Evolutionary conservation across 306 rosid species (phyloP).

Genomic region (Prinsepia uniflora): DNA sequence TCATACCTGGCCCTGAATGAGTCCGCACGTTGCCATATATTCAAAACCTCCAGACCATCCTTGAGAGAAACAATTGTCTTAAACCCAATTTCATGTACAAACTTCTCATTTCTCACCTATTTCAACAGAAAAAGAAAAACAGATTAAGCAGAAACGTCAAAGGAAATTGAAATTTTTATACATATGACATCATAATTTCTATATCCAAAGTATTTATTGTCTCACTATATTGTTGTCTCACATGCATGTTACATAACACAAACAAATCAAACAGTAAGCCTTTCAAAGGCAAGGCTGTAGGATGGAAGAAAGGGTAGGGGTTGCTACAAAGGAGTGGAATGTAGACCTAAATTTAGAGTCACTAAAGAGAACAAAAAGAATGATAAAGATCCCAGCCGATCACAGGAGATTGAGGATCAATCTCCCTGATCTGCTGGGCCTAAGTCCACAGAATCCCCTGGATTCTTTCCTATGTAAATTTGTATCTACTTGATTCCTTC

Average conservation of each 20-base stretch:
- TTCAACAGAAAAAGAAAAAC: constrained; percentile 16
- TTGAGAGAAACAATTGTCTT: constrained; percentile 67
- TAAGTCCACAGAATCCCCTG: no score
- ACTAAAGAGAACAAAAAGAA: no score
- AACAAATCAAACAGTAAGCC: not conserved
- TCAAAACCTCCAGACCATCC: constrained; percentile 58
- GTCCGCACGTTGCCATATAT: constrained; percentile 52
- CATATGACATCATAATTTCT: not conserved
- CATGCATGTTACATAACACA: not conserved
- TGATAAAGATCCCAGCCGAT: no score
- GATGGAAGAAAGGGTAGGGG: not conserved
- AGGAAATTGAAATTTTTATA: not conserved
- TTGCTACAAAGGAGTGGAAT: not conserved
- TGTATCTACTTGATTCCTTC: no score
- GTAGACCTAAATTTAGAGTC: not conserved
- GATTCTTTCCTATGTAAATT: no score
- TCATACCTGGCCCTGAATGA: constrained; percentile 69
- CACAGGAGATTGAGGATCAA: no score
- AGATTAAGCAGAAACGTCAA: not conserved
- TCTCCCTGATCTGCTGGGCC: no score
- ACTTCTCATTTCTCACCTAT: constrained; percentile 70
- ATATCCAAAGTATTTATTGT: not conserved
- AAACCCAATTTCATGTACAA: constrained; percentile 63
- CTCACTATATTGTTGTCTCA: constrained; percentile 5
- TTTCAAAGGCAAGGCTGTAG: not conserved